Base-by-base conservation (phyloP, 176 grass and related monocot genomes). In the Carex scoparia region DNA sequence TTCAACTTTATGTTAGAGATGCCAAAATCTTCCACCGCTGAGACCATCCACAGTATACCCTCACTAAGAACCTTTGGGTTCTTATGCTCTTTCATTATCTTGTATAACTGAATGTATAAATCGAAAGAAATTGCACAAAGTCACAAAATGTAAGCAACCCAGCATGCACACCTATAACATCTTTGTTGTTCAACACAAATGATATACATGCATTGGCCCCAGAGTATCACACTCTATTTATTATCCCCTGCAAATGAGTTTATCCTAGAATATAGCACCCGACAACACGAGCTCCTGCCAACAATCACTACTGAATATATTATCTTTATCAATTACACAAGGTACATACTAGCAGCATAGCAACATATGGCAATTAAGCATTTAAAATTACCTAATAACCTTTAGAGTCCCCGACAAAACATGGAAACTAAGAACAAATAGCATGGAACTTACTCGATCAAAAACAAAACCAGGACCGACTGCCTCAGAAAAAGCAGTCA, bases 31-130 rank as follows among this genome's bases (percentile, higher is more conserved):
- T 99, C 96, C 7, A 95, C 90, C 48, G 96, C 93, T 86, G 96
- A 95, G 38, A 99, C 93, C 93, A 99, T 99, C 96, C 96, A 99
- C 73, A 94, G 63, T 82, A 99, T 86, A 77, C 96, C 96, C 84
- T 99, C 96, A 59, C 88, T 99, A 64, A 94, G 93, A 66, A 99
- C 96, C 84, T 99, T 99, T 8, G 96, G 96, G 79, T 99, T 99
- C 84, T 99, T 99, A 81, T 99, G 96, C 78, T 92, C 96, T 88
- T 94, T 99, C 96, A 99, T 92, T 84, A 99, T 99, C 93, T 99
- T 99, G 88, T 95, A 98, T 32, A 98, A 79, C 96, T 98, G 88
- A 16, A 91, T 69, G 54, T 71, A 81, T 30, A 81, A 48, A 19
- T 63, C 44, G 40, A n/a, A 38, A 42, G 67, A 58, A 83, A 65